Conservation (phyloP, 208 protist species). For the Jaenimonas drosophilae region DNA sequence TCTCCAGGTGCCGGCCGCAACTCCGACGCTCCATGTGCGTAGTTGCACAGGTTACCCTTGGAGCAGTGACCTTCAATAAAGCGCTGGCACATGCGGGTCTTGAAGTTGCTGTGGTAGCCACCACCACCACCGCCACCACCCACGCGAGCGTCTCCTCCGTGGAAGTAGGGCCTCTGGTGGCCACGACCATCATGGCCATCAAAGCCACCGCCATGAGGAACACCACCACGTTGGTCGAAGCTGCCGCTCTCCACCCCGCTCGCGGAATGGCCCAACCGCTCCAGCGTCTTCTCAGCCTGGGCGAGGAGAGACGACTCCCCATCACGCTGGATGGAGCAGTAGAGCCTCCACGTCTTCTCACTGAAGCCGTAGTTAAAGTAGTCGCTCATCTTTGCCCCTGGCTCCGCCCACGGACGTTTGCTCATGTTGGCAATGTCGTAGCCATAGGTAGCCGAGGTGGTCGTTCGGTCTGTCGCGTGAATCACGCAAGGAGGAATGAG, state of each 20-base stretch:
- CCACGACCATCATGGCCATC: background rate
- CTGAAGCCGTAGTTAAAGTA: constrained; percentile 92
- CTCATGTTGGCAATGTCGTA: constrained; percentile 82
- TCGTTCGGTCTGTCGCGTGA: constrained; percentile 40
- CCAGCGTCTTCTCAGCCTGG: constrained; percentile 44
- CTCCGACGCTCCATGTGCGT: constrained; percentile 59
- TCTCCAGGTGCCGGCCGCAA: constrained; percentile 14
- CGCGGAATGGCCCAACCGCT: constrained; percentile 22
- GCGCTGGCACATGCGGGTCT: constrained; percentile 65
- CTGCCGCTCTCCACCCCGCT: constrained; percentile 2
- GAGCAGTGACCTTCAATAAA: constrained; percentile 65
- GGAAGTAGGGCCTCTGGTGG: background rate
- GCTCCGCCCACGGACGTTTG: constrained; percentile 65
- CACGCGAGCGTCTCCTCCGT: constrained; percentile 1
- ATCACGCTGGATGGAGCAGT: constrained; percentile 71
- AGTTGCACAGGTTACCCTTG: constrained; percentile 66
- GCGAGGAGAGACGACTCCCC: constrained; percentile 48
- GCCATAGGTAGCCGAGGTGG: constrained; percentile 61
- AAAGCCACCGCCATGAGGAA: background rate
- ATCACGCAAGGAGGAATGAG: constrained; percentile 66
- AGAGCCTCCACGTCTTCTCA: constrained; percentile 75
- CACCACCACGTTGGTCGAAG: background rate
- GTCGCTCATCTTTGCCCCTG: constrained; percentile 64
- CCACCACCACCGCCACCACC: constrained; percentile 1
- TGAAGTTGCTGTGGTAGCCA: constrained; percentile 21